A percentile compares a stretch with the other conserved stretches of the same genome.
These are phyloP conservation scores for Cystobasidium sp. DNA, from an alignment of 1,284 basidiomycete species.

Conservation along the genomic window DNA sequence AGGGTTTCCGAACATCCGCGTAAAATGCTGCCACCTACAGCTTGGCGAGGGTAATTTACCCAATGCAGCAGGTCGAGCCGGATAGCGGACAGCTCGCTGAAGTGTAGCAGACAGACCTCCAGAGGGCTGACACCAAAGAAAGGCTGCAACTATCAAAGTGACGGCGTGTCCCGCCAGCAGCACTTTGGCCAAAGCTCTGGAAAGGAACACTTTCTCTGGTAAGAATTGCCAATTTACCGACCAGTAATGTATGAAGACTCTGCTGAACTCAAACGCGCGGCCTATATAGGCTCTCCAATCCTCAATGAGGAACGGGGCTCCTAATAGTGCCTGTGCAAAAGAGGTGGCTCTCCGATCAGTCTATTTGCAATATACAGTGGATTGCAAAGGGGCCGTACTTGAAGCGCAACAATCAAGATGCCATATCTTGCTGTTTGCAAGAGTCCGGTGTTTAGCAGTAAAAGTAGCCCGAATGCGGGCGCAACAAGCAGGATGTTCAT, in stretches of 20 bases:
- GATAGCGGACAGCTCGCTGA: conserved; percentile 61
- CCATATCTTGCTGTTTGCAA: conserved; percentile 64
- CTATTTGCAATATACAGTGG: conserved; percentile 14
- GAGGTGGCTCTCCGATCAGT: background rate
- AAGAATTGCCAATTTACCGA: conserved; percentile 97
- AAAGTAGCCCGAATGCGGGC: conserved; percentile 73
- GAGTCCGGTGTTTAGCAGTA: conserved; percentile 78
- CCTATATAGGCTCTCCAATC: conserved; percentile 70
- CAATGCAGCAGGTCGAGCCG: background rate
- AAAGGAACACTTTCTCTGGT: conserved; percentile 74
- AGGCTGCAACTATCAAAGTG: conserved; percentile 69
- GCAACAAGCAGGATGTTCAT: conserved; percentile 96
- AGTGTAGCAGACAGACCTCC: conserved; percentile 67
- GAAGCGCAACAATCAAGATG: conserved; percentile 62
- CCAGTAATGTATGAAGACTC: conserved; percentile 93
- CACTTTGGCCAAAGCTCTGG: conserved; percentile 65
- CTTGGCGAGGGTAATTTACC: background rate
- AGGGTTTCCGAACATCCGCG: no score
- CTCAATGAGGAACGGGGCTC: conserved; percentile 71
- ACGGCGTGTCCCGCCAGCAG: conserved; percentile 72
- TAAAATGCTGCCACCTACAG: conserved; percentile 4
- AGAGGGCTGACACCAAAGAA: conserved; percentile 53
- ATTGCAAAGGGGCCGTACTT: conserved; percentile 52
- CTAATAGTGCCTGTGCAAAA: conserved; percentile 67
- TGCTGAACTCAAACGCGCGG: conserved; percentile 83